Conservation (phyloP, 257 asterid species). For the Leptodermis oblonga region DNA sequence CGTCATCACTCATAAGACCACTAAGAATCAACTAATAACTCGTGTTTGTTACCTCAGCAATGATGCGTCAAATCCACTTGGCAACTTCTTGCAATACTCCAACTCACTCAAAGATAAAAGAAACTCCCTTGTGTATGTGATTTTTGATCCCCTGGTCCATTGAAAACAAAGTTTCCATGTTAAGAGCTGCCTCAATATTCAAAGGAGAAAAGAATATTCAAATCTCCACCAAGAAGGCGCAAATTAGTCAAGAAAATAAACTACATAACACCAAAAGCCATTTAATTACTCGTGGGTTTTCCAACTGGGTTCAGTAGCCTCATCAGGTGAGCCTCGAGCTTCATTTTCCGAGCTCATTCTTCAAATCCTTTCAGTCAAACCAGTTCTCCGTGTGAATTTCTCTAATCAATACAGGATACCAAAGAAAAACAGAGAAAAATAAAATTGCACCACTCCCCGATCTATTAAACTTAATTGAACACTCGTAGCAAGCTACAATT, state of each 20-base stretch:
- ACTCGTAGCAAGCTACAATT: neutral
- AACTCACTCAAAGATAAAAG: conserved; percentile 55
- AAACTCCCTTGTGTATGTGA: conserved; percentile 60
- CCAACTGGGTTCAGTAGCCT: conserved; percentile 25
- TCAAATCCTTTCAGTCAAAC: conserved; percentile 16
- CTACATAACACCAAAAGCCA: conserved; percentile 21
- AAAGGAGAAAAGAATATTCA: conserved; percentile 1
- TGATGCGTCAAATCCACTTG: conserved; percentile 54
- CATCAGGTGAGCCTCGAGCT: conserved; percentile 36
- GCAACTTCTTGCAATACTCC: conserved; percentile 76
- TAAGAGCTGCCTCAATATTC: conserved; percentile 18
- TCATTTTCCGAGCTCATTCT: conserved; percentile 68
- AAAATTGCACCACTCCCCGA: conserved; percentile 23
- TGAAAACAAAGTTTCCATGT: conserved; percentile 14
- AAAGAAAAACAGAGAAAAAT: conserved; percentile 19
- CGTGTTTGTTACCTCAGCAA: conserved; percentile 41
- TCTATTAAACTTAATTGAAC: conserved; percentile 6
- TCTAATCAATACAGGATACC: conserved; percentile 25
- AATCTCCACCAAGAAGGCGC: conserved; percentile 8
- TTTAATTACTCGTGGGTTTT: conserved; percentile 40
- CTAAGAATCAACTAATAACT: neutral
- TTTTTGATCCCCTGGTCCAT: conserved; percentile 52
- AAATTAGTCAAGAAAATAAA: neutral
- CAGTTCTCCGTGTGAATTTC: conserved; percentile 18
- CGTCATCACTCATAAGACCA: neutral